Percentiles rank a stretch among this genome's conserved stretches.
Conservation (phyloP, 176 grass and related monocot genomes). For the Lolium rigidum region DNA sequence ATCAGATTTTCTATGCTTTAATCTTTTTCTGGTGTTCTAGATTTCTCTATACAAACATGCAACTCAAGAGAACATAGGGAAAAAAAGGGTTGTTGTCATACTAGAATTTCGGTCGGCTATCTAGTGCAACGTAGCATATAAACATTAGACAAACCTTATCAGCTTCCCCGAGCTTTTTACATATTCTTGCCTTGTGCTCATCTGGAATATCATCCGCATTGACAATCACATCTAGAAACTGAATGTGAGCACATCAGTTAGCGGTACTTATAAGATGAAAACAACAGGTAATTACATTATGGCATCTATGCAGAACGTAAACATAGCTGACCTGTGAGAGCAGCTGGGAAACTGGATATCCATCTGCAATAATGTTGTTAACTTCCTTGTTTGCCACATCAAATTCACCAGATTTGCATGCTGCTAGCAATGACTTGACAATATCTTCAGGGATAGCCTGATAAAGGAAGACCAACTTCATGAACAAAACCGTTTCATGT, state of each 20-base stretch:
- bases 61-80: not conserved
- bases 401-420: slow-evolving; percentile 95
- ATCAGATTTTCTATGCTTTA: not conserved
- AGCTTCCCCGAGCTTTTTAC: slow-evolving; percentile 89
- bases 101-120: slow-evolving; percentile 12
- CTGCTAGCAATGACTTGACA: slow-evolving; percentile 73
- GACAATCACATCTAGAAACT: slow-evolving; percentile 91
- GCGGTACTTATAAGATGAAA: slow-evolving; percentile 37
- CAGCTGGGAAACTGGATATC: slow-evolving; percentile 95
- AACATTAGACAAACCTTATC: slow-evolving; percentile 82
- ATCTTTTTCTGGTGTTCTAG: not conserved
- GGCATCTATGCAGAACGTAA: slow-evolving; percentile 10
- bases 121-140: slow-evolving; percentile 20
- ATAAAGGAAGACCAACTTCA: slow-evolving; percentile 38
- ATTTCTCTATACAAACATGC: slow-evolving; percentile 8
- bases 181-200: slow-evolving; percentile 93
- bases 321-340: slow-evolving; percentile 67
- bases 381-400: slow-evolving; percentile 92
- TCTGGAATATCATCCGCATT: slow-evolving; percentile 75
- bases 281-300: slow-evolving; percentile 12
- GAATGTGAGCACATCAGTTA: slow-evolving; percentile 45
- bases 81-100: not conserved
- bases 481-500: slow-evolving; percentile 30
- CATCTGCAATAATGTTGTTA: slow-evolving; percentile 87
- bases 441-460: slow-evolving; percentile 87